Conservation (phyloP, 108 stramenopile species). For the Cylindrotheca fusiformis region DNA sequence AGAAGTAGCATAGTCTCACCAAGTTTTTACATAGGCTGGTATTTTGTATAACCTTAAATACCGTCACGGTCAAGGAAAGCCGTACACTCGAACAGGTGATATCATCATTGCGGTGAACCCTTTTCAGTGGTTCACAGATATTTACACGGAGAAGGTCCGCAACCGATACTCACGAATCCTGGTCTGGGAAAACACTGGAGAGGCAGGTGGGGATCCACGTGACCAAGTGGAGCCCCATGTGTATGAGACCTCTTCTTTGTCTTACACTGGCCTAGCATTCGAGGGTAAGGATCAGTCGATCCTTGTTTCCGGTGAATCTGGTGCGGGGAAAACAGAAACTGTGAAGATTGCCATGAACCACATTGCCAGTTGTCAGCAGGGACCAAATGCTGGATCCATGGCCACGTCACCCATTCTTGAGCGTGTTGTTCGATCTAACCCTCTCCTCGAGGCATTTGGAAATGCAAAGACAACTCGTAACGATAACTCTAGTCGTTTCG, state of each 20-base stretch:
- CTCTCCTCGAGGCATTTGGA: slow-evolving; percentile 89
- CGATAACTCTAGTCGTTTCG: slow-evolving; percentile 85
- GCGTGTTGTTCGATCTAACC: slow-evolving; percentile 84
- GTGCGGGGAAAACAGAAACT: slow-evolving; percentile 94
- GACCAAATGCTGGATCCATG: slow-evolving; percentile 21
- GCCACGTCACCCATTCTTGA: slow-evolving; percentile 38
- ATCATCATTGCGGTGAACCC: slow-evolving; percentile 96
- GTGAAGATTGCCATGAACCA: slow-evolving; percentile 93
- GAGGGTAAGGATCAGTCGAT: slow-evolving; percentile 76
- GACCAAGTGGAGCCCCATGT: slow-evolving; percentile 65
- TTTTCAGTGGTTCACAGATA: slow-evolving; percentile 84
- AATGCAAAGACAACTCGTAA: slow-evolving; percentile 87
- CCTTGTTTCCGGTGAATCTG: slow-evolving; percentile 89
- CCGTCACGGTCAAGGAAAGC: slow-evolving; percentile 65
- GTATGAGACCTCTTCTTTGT: slow-evolving; percentile 77
- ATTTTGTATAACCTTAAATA: slow-evolving; percentile 87
- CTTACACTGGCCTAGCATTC: slow-evolving; percentile 73
- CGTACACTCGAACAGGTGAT: slow-evolving; percentile 93
- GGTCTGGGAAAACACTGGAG: slow-evolving; percentile 48
- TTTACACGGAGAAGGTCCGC: slow-evolving; percentile 75
- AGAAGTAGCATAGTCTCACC: neutral
- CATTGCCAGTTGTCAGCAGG: slow-evolving; percentile 67
- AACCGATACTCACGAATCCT: slow-evolving; percentile 63
- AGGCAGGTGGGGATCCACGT: slow-evolving; percentile 32
- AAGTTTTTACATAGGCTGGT: too few relatives aligned